Evolutionary conservation across 352 stramenopile genomes (phyloP), one percentile per base, ranked within the genome.

Genomic region (Globisporangium solare): DNA sequence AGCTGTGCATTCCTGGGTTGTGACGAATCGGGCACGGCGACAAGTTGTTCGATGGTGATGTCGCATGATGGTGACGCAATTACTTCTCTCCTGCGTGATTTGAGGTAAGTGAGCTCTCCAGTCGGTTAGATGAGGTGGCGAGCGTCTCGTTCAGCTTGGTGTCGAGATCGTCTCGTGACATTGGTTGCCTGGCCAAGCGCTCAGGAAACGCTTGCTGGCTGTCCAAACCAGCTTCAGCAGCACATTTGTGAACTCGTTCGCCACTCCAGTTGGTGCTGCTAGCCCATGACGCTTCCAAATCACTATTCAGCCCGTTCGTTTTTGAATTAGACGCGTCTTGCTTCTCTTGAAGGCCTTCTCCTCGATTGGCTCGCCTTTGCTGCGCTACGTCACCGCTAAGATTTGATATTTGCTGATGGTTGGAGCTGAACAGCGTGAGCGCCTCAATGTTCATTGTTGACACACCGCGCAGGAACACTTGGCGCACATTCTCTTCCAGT

Each of bases 381-480:
- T 35, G 27, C 0, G 27, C 0, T 35, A 35, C 55, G 1, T 49
- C 39, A 12, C 32, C 58, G 37, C 55, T 56, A 20, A 50, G 61
- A 27, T 55, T 46, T 7, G 39, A 40, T 10, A 35, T 35, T 6
- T 35, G 27, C 56, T 71, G 70, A 52, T 83, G 76, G n/a, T 57
- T 86, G 7, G 71, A 63, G n/a, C 70, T 76, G 59, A 89, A 87
- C 1, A 82, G 67, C 24, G 63, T 77, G 20, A 89, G 64, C 10
- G 79, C 79, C 49, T 89, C 79, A n/a, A 89, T 85, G 40, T 89
- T 89, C 79, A 89, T 87, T 4, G 76, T 70, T n/a, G 79, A 89
- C 13, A 89, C 74, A 1, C 79, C 79, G 18, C 79, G 76, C 24
- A 89, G 56, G 51, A 89, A 89, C 17, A 89, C 74, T 50, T 87